These are phyloP conservation scores for Tricholoma terreum DNA, from an alignment of 768 basidiomycete genomes.

Conservation along the genomic window DNA sequence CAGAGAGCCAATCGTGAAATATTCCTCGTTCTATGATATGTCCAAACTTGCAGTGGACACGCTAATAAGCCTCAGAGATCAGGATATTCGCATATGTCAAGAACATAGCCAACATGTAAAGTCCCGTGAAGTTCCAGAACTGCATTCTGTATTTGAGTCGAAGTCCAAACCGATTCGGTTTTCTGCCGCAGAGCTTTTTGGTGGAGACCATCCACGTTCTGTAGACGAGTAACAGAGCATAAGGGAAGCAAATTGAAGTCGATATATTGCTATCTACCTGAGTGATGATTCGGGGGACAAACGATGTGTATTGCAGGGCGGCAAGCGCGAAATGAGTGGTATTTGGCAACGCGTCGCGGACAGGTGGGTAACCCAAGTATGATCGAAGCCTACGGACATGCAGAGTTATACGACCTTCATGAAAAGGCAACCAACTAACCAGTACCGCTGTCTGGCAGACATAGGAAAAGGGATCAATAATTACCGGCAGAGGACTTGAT, in stretches of 20 bases:
- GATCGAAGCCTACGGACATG: conserved; percentile 53
- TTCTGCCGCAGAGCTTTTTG: conserved; percentile 61
- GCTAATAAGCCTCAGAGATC: conserved; percentile 37
- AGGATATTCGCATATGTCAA: not conserved
- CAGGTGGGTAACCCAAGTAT: conserved; percentile 83
- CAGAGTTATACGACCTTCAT: conserved; percentile 12
- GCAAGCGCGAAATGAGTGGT: conserved; percentile 87
- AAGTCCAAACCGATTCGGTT: conserved; percentile 30
- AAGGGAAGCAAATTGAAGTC: conserved; percentile 14
- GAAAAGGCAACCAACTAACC: conserved; percentile 34
- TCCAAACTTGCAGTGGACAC: conserved; percentile 73
- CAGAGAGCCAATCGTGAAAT: conserved; percentile 74
- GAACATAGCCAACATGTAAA: conserved; percentile 53
- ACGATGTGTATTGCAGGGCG: conserved; percentile 68
- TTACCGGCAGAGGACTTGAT: not conserved
- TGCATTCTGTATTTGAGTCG: conserved; percentile 32
- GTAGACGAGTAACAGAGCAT: not conserved
- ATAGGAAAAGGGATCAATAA: not conserved
- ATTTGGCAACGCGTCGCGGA: conserved; percentile 81
- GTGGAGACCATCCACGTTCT: conserved; percentile 95
- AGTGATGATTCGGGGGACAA: conserved; percentile 68
- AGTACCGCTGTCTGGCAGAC: conserved; percentile 74
- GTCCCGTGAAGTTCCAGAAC: conserved; percentile 90
- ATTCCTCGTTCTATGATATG: conserved; percentile 63
- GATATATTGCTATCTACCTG: conserved; percentile 43